Conservation (phyloP, 2,329 filamentous ascomycete genomes). For the Pyrenochaeta sp. region DNA sequence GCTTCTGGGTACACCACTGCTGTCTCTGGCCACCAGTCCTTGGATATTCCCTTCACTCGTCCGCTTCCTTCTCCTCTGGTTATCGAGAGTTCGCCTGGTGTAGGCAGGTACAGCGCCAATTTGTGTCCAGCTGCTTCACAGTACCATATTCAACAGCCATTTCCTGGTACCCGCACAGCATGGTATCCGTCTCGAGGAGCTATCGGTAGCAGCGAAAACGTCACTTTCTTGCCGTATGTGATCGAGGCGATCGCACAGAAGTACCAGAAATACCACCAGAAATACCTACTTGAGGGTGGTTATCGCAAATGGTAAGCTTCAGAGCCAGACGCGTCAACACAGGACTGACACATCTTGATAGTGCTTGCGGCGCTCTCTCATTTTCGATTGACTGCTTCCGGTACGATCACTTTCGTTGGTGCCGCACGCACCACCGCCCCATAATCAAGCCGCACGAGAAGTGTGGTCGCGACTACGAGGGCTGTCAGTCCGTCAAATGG, state of each 20-base stretch:
- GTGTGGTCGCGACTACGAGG: neutral
- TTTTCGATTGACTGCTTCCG: conserved; percentile 8
- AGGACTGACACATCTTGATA: neutral
- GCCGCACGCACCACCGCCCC: conserved; percentile 3
- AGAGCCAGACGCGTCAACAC: too few relatives aligned
- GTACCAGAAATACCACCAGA: neutral
- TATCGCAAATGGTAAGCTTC: neutral
- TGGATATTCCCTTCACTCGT: too few relatives aligned
- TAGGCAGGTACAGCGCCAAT: too few relatives aligned
- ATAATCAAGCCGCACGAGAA: neutral
- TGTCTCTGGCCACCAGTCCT: too few relatives aligned
- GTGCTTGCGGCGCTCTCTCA: neutral
- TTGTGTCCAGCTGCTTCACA: too few relatives aligned
- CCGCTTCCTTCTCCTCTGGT: too few relatives aligned
- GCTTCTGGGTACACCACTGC: too few relatives aligned
- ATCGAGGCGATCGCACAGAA: neutral
- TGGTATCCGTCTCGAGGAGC: neutral
- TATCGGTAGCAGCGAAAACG: neutral
- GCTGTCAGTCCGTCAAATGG: conserved; percentile 2
- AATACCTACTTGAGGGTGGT: neutral
- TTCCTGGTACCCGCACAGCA: too few relatives aligned
- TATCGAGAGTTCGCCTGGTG: too few relatives aligned
- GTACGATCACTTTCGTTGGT: conserved; percentile 9
- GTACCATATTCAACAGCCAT: too few relatives aligned
- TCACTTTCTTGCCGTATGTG: neutral